A percentile compares a stretch with the other conserved stretches of the same genome.
phyloP scores from a whole-genome alignment of 2,329 filamentous ascomycete species.

The Septoria petroselini region DNA sequence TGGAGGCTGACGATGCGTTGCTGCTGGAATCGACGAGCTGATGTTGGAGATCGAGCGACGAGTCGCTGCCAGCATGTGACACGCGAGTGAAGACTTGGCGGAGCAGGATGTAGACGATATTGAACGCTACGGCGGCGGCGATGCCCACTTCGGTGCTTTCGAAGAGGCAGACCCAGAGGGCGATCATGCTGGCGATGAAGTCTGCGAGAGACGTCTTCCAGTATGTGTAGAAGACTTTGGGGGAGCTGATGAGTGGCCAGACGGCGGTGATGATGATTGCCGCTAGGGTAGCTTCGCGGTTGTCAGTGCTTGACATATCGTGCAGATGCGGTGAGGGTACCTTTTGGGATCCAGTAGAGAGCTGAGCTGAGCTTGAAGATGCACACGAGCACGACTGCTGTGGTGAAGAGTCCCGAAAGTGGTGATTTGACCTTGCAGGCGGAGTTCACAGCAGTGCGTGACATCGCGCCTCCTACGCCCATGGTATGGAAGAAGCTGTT shows the following conservation, averaged over 20 bases:
- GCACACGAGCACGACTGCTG: conserved; percentile 59
- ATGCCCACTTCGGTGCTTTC: conserved; percentile 60
- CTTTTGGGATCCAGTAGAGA: conserved; percentile 66
- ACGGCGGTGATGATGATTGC: conserved; percentile 67
- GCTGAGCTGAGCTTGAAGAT: conserved; percentile 59
- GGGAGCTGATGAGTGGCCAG: conserved; percentile 58
- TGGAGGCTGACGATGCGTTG: conserved; percentile 15
- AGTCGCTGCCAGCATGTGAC: conserved; percentile 26
- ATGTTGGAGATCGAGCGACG: conserved; percentile 21
- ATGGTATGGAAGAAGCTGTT: conserved; percentile 64
- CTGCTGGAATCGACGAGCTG: conserved; percentile 12
- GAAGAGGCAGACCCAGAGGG: conserved; percentile 64
- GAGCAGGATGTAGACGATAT: conserved; percentile 53
- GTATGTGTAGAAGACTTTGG: conserved; percentile 59
- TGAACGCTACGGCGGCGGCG: conserved; percentile 53
- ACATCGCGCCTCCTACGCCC: conserved; percentile 66
- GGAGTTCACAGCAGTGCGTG: conserved; percentile 64
- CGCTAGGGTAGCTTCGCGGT: conserved; percentile 43
- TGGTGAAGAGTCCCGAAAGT: conserved; percentile 58
- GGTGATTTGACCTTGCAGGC: conserved; percentile 62
- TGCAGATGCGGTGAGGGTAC: conserved; percentile 30
- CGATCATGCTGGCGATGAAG: conserved; percentile 61
- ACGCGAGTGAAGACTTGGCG: conserved; percentile 55
- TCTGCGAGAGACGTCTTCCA: conserved; percentile 64
- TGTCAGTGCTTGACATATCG: no score